Evolutionary conservation across 2,329 filamentous ascomycete genomes (phyloP).

Genomic region (Trichophaea hybrida): DNA sequence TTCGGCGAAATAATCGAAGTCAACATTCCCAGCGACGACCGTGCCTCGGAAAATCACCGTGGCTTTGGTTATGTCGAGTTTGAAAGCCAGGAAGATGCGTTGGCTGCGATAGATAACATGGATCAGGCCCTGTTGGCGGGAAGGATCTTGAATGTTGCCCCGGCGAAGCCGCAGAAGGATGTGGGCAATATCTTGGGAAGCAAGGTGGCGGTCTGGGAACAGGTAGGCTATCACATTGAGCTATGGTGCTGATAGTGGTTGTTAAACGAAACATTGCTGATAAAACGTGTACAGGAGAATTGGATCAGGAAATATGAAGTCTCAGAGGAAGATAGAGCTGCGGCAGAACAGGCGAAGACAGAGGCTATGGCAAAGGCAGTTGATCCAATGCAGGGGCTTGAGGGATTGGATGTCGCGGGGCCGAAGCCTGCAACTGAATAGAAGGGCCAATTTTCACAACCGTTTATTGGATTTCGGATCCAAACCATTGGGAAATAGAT

Average conservation of each 20-base stretch:
- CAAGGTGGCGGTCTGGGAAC: constrained; percentile 91
- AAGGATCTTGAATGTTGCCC: constrained; percentile 76
- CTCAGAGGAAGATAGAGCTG: constrained; percentile 59
- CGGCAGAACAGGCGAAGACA: constrained; percentile 40
- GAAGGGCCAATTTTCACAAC: neutral
- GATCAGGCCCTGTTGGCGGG: constrained; percentile 92
- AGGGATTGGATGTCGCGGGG: constrained; percentile 85
- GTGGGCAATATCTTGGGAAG: constrained; percentile 76
- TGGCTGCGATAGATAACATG: constrained; percentile 98
- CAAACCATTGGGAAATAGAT: no score
- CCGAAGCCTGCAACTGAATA: constrained; percentile 47
- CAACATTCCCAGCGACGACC: constrained; percentile 53
- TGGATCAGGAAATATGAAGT: constrained; percentile 83
- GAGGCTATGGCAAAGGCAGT: constrained; percentile 38
- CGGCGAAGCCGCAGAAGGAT: constrained; percentile 84
- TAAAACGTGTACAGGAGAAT: constrained; percentile 51
- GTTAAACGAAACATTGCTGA: neutral
- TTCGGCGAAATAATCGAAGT: constrained; percentile 94
- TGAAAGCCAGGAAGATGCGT: constrained; percentile 69
- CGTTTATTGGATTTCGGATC: no score
- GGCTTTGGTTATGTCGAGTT: constrained; percentile 97
- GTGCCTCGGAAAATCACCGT: constrained; percentile 38
- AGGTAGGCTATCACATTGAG: constrained; percentile 45
- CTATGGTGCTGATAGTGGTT: neutral
- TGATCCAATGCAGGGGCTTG: constrained; percentile 89